These are phyloP conservation scores for Kodamaea sagamina DNA, from an alignment of 805 yeast genomes.

Conservation along the genomic window DNA sequence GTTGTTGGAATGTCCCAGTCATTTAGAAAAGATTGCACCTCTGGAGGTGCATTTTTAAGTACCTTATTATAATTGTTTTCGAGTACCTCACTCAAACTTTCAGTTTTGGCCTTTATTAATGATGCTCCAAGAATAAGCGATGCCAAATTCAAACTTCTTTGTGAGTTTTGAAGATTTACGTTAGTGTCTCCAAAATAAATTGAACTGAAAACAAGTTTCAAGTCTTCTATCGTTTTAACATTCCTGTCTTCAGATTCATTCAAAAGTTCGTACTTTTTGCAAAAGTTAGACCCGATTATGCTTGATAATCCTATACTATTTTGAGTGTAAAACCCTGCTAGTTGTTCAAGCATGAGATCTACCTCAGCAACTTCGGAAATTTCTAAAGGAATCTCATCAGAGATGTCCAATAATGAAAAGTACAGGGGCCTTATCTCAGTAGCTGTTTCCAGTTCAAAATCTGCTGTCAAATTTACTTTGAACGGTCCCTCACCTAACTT, in stretches of 20 bases:
- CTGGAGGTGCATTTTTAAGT: constrained; percentile 6
- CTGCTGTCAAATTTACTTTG: constrained; percentile 9
- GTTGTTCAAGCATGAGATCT: constrained; percentile 36
- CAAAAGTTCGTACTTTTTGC: constrained; percentile 22
- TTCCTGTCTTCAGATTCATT: constrained; percentile 10
- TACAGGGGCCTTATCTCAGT: constrained; percentile 2
- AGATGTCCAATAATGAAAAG: constrained; percentile 16
- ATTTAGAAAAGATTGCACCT: constrained; percentile 6
- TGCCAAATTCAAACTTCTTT: constrained; percentile 9
- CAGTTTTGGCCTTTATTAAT: constrained; percentile 15
- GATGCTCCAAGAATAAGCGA: constrained; percentile 15
- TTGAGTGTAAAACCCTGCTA: constrained; percentile 22
- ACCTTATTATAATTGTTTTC: constrained; percentile 4
- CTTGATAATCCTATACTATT: constrained; percentile 19
- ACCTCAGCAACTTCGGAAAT: constrained; percentile 27
- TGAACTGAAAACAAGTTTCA: constrained; percentile 10
- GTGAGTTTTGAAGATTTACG: constrained; percentile 1
- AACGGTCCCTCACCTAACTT: constrained; percentile 18
- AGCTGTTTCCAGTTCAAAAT: neutral
- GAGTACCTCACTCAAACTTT: constrained; percentile 2
- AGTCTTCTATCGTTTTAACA: constrained; percentile 13
- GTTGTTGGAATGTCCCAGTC: constrained; percentile 10
- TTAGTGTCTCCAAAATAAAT: constrained; percentile 8
- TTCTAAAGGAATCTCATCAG: constrained; percentile 16
- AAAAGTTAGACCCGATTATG: constrained; percentile 17